Evolutionary conservation across 2,329 filamentous ascomycete species (phyloP), one percentile per base, ranked within the genome.

Genomic region (Penicillium nordicum): DNA sequence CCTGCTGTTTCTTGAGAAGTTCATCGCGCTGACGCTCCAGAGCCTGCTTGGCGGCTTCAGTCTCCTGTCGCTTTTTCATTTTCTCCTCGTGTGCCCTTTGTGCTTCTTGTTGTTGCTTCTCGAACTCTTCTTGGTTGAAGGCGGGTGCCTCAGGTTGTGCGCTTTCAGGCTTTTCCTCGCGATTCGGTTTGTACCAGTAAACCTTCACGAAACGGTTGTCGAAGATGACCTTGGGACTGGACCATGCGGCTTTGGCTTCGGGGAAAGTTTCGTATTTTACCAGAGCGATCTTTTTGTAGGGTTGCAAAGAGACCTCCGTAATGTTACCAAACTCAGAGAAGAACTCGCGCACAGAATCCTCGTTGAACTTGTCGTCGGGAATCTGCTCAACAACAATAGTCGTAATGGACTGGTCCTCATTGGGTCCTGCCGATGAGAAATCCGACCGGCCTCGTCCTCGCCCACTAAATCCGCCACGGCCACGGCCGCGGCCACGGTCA

Each of bases 131-230:
- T 4, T 72, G 72, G 60, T 85, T 78, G 58, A 84, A 75, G 48
- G 76, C 72, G 4, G 78, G 77, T n/a, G 77, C 73, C 51, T 75
- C 74, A 9, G 69, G 57, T 21, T 69, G 63, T 37, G 63, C 65
- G 23, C 58, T 64, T 7, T 72, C 72, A 18, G 14, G 23, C 23
- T 60, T 64, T 16, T 75, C 73, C 5, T 64, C 57, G 29, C 63
- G 64, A 16, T 73, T 72, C 5, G 79, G 74, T 59, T 81, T 82
- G 66, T 82, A 78, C 84, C 84, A 86, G 63, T 84, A 85, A 1
- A 86, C 82, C 62, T 86, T 86, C 50, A 86, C 84, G 60, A 86
- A 86, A 4, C 84, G 76, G 58, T 86, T 86, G 60, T 85, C 84
- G 60, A 86, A 86, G 18, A 86, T 80, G 50, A 80, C 81, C 67